phyloP scores from a whole-genome alignment of 352 stramenopile genomes.

The Phytophthora sojae region DNA sequence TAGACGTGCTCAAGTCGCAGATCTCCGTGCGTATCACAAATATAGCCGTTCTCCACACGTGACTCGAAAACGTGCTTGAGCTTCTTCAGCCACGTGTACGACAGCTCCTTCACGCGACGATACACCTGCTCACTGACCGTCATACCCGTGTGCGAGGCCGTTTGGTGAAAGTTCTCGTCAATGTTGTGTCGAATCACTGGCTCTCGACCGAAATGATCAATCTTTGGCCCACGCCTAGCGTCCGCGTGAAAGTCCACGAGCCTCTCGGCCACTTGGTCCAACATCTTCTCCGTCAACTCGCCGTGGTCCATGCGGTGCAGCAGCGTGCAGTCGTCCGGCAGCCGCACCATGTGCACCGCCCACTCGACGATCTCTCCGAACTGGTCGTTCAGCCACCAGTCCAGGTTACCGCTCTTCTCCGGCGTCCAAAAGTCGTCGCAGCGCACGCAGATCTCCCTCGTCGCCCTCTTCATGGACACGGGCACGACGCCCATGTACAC shows the following conservation, averaged over 20 bases:
- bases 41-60: slow-evolving; percentile 66
- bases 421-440: slow-evolving; percentile 75
- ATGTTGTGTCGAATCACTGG: slow-evolving; percentile 66
- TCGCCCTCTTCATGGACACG: slow-evolving; percentile 67
- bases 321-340: slow-evolving; percentile 65
- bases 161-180: slow-evolving; percentile 81
- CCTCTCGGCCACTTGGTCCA: slow-evolving; percentile 51
- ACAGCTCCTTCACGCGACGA: slow-evolving; percentile 57
- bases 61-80: slow-evolving; percentile 46
- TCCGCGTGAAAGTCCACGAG: slow-evolving; percentile 67
- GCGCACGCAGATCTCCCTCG: slow-evolving; percentile 58
- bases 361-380: slow-evolving; percentile 81
- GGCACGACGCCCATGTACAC: slow-evolving; percentile 76
- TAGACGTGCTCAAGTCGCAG: slow-evolving; percentile 77
- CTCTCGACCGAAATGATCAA: slow-evolving; percentile 67
- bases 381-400: slow-evolving; percentile 74
- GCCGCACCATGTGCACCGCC: slow-evolving; percentile 76
- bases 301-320: slow-evolving; percentile 46
- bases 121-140: slow-evolving; percentile 62
- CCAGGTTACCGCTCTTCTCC: slow-evolving; percentile 62
- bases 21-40: slow-evolving; percentile 74
- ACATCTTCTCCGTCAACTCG: slow-evolving; percentile 40
- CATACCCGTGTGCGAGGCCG: slow-evolving; percentile 48
- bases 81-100: slow-evolving; percentile 56
- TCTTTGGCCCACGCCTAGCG: slow-evolving; percentile 57